Base-by-base conservation (phyloP, 2,329 filamentous ascomycete species). In the Penicillium sp. region DNA sequence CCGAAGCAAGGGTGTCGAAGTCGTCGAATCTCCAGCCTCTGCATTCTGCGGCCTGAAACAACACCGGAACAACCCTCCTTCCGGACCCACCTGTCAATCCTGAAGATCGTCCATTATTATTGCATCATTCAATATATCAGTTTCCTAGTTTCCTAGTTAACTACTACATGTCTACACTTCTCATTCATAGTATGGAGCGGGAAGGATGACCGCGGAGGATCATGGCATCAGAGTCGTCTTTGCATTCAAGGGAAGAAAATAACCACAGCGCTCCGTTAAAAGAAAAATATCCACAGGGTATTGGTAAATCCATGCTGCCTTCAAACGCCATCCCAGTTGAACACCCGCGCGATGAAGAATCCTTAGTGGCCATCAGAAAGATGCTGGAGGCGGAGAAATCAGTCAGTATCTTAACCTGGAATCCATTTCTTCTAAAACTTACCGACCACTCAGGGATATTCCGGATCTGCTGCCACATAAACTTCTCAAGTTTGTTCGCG, bases 401-500 rank as follows among this genome's bases (percentile, higher is more conserved):
- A 36, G 41, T 47, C 33, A 42, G 43, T 15, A 43, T 36, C 15
- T 45, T 35, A 37, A 45, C 21, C 7, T n/a, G 13, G 3, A 34
- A 21, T n/a, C 6, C 19, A 5, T 23, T n/a, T n/a, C 3, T 13
- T 8, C n/a, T n/a, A 14, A 10, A 16, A 14, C 70, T 64, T 56
- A 74, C 71, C 65, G 84, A 88, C 91, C 91, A 97, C 72, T 96
- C 91, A 1, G 91, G 91, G 36, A 96, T 87, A 53, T 86, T 85
- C 62, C 86, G 84, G 66, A 96, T 88, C 68, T 91, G 87, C 64
- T 83, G 78, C 87, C 88, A 96, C 90, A 97, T 94, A 62, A 83
- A 94, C 67, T 93, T 94, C 62, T 84, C 93, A 28, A 98, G 74
- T 62, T 93, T 93, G 63, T 88, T 94, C 27, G 93, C 93, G 41